Conservation (phyloP, 2,329 filamentous ascomycete genomes). For the Talaromyces rugulosus region DNA sequence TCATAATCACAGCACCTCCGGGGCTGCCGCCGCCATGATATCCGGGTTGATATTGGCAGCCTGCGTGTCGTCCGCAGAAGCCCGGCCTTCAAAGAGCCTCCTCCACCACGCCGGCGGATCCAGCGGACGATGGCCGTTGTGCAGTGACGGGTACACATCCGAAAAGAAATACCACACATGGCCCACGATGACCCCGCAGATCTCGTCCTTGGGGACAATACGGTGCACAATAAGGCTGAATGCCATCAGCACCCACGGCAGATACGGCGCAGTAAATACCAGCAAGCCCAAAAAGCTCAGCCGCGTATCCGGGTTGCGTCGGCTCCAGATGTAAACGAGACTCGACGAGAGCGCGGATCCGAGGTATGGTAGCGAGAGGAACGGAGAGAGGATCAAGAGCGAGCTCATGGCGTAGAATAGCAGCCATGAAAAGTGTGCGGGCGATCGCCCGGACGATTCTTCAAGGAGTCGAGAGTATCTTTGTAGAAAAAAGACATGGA, state of each 20-base stretch:
- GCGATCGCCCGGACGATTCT: slow-evolving; percentile 85
- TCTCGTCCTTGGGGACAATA: slow-evolving; percentile 87
- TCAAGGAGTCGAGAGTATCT: slow-evolving; percentile 93
- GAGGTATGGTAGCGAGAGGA: slow-evolving; percentile 88
- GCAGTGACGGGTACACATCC: slow-evolving; percentile 90
- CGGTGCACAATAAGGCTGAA: slow-evolving; percentile 92
- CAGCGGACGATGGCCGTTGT: slow-evolving; percentile 77
- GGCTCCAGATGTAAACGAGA: slow-evolving; percentile 96
- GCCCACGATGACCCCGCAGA: slow-evolving; percentile 89
- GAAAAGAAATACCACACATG: slow-evolving; percentile 98
- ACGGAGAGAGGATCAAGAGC: slow-evolving; percentile 75
- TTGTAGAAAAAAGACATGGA: slow-evolving; percentile 97
- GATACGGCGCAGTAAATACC: slow-evolving; percentile 87
- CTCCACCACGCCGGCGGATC: slow-evolving; percentile 91
- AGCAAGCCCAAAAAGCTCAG: slow-evolving; percentile 85
- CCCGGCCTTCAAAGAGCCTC: slow-evolving; percentile 64
- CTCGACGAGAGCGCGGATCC: slow-evolving; percentile 91
- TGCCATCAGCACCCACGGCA: slow-evolving; percentile 92
- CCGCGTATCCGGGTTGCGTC: slow-evolving; percentile 85
- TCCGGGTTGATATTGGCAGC: slow-evolving; percentile 27
- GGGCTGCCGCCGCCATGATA: slow-evolving; percentile 27
- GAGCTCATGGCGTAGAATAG: slow-evolving; percentile 78
- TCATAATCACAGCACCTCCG: slow-evolving; percentile 26
- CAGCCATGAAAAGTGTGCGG: slow-evolving; percentile 93
- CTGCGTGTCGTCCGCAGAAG: slow-evolving; percentile 18